Evolutionary conservation across 2,329 filamentous ascomycete species (phyloP).

Genomic region (Trichoderma sp.): DNA sequence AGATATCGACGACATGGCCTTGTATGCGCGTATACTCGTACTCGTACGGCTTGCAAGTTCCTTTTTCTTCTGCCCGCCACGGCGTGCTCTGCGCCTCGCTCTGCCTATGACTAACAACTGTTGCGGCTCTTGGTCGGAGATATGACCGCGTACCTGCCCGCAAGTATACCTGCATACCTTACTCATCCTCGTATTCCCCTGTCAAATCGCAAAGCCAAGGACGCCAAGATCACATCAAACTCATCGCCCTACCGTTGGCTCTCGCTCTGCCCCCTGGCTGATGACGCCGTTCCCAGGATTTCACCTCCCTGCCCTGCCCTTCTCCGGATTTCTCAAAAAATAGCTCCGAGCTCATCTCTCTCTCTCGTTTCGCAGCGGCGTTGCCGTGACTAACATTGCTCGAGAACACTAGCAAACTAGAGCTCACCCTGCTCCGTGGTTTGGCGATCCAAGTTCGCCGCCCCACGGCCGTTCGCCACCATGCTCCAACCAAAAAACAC

Average conservation of each 20-base stretch:
- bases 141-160: not conserved
- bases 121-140: not conserved
- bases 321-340: not conserved
- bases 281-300: not conserved
- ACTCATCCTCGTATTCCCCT: not conserved
- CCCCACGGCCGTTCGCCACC: not conserved
- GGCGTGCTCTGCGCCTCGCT: not conserved
- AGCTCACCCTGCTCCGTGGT: not conserved
- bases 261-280: not conserved
- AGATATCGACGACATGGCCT: not conserved
- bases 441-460: conserved; percentile 11
- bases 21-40: not conserved
- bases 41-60: no score
- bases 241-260: not conserved
- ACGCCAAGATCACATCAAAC: not conserved
- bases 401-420: not conserved
- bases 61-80: no score
- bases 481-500: not conserved
- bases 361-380: not conserved
- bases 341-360: not conserved
- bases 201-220: not conserved
- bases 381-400: not conserved
- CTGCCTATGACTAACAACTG: not conserved
- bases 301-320: not conserved
- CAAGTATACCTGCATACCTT: not conserved